Evolutionary conservation across 2,329 filamentous ascomycete genomes (phyloP), one percentile per base, ranked within the genome.

Genomic region (Neurospora crassa): DNA sequence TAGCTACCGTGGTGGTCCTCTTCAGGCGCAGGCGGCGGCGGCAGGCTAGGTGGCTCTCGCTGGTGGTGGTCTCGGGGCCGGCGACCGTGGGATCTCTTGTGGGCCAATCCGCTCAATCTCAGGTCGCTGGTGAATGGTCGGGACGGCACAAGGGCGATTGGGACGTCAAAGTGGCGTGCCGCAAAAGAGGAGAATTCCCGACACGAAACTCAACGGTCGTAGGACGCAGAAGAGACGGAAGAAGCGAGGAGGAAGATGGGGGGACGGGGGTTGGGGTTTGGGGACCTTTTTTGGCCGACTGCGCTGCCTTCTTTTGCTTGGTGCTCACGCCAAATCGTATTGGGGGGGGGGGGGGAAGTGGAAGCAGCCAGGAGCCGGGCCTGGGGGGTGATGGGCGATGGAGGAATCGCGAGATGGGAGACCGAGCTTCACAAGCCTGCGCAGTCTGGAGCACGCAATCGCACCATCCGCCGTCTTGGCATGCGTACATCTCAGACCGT

Each of bases 141-240:
- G 29, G 29, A 29, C 74, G 76, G 73, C 73, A 73, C 71, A 73
- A 74, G 73, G 75, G 74, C 73, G 73, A 70, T 72, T 73, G 71
- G 67, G 72, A 71, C 76, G 75, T 77, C 74, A 76, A 77, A 76
- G 67, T 75, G 73, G 74, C 75, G 75, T 76, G 75, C 72, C 74
- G 76, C 75, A 72, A 68, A 45, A 70, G 69, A 37, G 34, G 34
- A 37, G 34, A 7, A 37, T 37, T 37, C 6, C 63, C 71, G 43
- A 43, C 40, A 70, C 41, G 70, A 70, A 71, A 72, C 71, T 72
- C 68, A 43, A 68, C 69, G 70, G 40, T 59, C 42, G 20, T 67
- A 68, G 41, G 67, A 71, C 70, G 53, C 70, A 72, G 73, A 70
- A 71, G 68, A 73, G 72, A n/a, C n/a, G n/a, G n/a, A 73, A 71